phyloP scores from a whole-genome alignment of 768 basidiomycete species.

The Kwoniella bestiolae region DNA sequence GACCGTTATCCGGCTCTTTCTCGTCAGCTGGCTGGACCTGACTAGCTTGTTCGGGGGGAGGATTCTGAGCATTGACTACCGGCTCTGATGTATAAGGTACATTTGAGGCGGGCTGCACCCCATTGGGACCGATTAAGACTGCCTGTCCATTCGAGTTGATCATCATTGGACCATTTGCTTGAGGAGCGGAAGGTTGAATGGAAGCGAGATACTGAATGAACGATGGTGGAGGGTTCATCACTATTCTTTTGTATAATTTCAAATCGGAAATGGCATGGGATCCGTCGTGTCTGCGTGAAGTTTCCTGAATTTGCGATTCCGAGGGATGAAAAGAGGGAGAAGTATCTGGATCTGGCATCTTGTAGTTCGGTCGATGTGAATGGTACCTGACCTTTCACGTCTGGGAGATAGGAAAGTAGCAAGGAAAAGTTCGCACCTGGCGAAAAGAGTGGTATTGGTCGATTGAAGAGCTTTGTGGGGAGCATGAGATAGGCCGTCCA shows the following conservation, averaged over 20 bases:
- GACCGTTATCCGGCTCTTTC: background rate
- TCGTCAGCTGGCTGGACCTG: background rate
- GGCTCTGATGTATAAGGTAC: too few relatives aligned
- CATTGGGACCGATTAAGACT: constrained; percentile 25
- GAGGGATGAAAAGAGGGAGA: background rate
- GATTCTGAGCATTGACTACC: background rate
- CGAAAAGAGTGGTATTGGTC: background rate
- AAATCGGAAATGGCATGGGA: too few relatives aligned
- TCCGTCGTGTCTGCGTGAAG: background rate
- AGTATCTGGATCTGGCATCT: background rate
- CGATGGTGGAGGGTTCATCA: constrained; percentile 45
- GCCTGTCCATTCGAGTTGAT: constrained; percentile 41
- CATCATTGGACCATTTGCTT: constrained; percentile 30
- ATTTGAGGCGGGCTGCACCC: too few relatives aligned
- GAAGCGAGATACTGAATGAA: constrained; percentile 38
- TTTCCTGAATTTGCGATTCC: background rate
- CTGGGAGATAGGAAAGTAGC: background rate
- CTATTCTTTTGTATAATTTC: constrained; percentile 34
- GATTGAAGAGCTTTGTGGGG: background rate
- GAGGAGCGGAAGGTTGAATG: constrained; percentile 7
- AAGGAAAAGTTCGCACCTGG: background rate
- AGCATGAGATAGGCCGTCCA: constrained; percentile 12
- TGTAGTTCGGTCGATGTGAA: background rate
- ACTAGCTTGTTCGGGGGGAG: background rate
- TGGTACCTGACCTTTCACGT: too few relatives aligned